Conservation (phyloP, 169 alveolate species). For the Babesia sp. region DNA sequence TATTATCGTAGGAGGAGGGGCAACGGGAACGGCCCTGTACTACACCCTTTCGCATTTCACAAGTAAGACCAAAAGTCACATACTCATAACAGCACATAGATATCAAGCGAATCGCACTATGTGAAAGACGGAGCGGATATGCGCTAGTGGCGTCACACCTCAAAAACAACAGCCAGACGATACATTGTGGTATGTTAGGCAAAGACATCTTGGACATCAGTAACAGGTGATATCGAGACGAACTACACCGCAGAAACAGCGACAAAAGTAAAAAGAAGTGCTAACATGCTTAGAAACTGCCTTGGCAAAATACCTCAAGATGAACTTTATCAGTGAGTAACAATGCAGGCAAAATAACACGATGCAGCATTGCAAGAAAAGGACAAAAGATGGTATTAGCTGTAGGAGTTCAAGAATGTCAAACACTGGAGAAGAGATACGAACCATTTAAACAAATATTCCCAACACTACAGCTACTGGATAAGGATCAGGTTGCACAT, state of each 20-base stretch:
- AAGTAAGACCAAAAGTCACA: slow-evolving; percentile 15
- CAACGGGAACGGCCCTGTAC: slow-evolving; percentile 83
- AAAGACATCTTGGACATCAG: neutral
- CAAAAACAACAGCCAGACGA: slow-evolving; percentile 83
- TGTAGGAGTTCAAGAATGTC: slow-evolving; percentile 82
- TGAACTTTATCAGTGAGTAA: slow-evolving; percentile 20
- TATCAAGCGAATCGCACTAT: slow-evolving; percentile 73
- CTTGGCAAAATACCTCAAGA: slow-evolving; percentile 73
- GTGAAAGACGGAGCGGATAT: slow-evolving; percentile 78
- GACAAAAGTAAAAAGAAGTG: slow-evolving; percentile 78
- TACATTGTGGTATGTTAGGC: slow-evolving; percentile 74
- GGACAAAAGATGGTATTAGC: slow-evolving; percentile 86
- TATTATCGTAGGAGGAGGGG: slow-evolving; percentile 85
- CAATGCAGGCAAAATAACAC: neutral
- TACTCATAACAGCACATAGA: slow-evolving; percentile 23
- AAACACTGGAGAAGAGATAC: slow-evolving; percentile 74
- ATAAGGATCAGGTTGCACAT: slow-evolving; percentile 59
- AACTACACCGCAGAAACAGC: slow-evolving; percentile 82
- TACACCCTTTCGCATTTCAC: slow-evolving; percentile 81
- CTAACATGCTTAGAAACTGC: slow-evolving; percentile 82
- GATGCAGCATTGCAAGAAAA: slow-evolving; percentile 63
- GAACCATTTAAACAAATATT: slow-evolving; percentile 67
- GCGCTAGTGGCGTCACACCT: slow-evolving; percentile 83
- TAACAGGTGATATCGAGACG: slow-evolving; percentile 82
- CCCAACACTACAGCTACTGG: slow-evolving; percentile 65